Evolutionary conservation across 257 asterid species (phyloP).

Genomic region (Mitragyna speciosa): DNA sequence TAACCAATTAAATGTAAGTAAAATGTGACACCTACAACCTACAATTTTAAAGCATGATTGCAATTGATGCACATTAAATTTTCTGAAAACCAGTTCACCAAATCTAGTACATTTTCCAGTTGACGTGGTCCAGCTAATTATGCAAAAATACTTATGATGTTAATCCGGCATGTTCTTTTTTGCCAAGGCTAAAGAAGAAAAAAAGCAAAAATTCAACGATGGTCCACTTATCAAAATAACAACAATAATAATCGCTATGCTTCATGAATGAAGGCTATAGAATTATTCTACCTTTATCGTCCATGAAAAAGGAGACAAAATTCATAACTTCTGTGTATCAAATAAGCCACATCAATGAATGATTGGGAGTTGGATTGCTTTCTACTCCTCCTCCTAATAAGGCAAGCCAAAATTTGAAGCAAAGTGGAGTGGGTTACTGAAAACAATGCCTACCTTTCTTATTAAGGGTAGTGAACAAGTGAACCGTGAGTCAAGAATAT

Average conservation of each 20-base stretch:
- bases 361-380: background rate
- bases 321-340: background rate
- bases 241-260: too few relatives aligned
- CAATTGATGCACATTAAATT: background rate
- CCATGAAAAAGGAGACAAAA: background rate
- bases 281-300: conserved; percentile 6
- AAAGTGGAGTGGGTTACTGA: background rate
- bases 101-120: background rate
- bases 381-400: background rate
- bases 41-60: background rate
- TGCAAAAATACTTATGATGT: background rate
- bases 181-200: background rate
- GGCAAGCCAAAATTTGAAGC: background rate
- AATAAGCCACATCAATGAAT: background rate
- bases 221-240: background rate
- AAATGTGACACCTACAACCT: background rate
- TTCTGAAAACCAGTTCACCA: background rate
- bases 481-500: background rate
- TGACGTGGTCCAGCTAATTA: background rate
- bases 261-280: background rate
- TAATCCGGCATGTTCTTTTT: background rate
- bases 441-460: background rate
- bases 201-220: background rate
- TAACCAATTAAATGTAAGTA: background rate
- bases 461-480: background rate